Conservation (phyloP, 75 land plant genomes). For the Azolla pinnata region DNA sequence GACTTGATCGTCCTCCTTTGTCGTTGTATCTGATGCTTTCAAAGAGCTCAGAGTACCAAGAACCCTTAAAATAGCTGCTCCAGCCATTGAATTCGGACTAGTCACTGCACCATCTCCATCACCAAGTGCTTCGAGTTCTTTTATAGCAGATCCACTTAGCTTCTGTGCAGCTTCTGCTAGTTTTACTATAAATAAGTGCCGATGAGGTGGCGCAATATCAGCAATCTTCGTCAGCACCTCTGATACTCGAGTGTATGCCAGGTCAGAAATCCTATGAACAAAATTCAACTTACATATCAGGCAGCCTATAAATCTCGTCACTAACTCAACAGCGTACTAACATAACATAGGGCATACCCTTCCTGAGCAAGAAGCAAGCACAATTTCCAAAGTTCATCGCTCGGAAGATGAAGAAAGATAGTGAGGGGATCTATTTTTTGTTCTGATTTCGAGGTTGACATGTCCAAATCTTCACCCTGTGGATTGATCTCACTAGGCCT, state of each 20-base stretch:
- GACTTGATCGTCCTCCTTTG: slow-evolving; percentile 14
- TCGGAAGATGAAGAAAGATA: slow-evolving; percentile 54
- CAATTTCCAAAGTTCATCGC: slow-evolving; percentile 51
- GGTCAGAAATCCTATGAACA: slow-evolving; percentile 67
- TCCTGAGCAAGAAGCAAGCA: slow-evolving; percentile 72
- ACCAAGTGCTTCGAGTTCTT: slow-evolving; percentile 60
- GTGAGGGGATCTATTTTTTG: slow-evolving; percentile 22
- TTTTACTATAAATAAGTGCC: slow-evolving; percentile 65
- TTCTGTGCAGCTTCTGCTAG: slow-evolving; percentile 66
- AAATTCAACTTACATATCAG: slow-evolving; percentile 30
- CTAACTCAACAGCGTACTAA: too few relatives aligned
- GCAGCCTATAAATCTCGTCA: too few relatives aligned
- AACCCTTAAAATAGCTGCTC: slow-evolving; percentile 87
- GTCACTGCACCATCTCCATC: slow-evolving; percentile 60
- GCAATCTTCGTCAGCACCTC: slow-evolving; percentile 84
- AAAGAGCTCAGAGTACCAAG: slow-evolving; percentile 75
- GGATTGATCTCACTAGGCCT: slow-evolving; percentile 23
- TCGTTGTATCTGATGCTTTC: slow-evolving; percentile 8
- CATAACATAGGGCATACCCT: too few relatives aligned
- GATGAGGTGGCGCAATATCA: slow-evolving; percentile 59
- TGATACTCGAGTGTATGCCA: slow-evolving; percentile 73
- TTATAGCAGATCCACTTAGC: slow-evolving; percentile 56
- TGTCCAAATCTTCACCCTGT: slow-evolving; percentile 15
- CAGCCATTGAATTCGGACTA: slow-evolving; percentile 54
- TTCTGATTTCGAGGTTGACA: slow-evolving; percentile 27